Percentiles rank a stretch among this genome's conserved stretches.
Evolutionary conservation across 441 rosid species (phyloP).

Genomic region (Gossypium trilobum): DNA sequence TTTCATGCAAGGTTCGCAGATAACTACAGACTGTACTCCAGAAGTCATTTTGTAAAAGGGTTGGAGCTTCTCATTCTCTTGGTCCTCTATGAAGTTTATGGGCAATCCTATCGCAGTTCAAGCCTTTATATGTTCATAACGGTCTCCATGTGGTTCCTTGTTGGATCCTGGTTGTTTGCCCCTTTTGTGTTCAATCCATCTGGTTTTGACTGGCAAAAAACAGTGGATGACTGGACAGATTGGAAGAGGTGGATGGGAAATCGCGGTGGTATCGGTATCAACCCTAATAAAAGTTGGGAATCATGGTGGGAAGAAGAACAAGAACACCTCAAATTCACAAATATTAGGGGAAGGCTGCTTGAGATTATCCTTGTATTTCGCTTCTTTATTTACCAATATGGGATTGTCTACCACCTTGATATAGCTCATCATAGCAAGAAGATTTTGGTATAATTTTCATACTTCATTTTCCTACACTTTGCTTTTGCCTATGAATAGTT

Average conservation of each 20-base stretch:
- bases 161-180: conserved; percentile 88
- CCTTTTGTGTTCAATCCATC: conserved; percentile 93
- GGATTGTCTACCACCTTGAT: conserved; percentile 88
- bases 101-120: conserved; percentile 65
- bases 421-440: conserved; percentile 55
- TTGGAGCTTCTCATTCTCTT: conserved; percentile 63
- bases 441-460: conserved; percentile 39
- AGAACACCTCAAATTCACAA: conserved; percentile 65
- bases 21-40: conserved; percentile 77
- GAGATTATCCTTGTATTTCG: conserved; percentile 71
- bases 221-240: conserved; percentile 92
- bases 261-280: conserved; percentile 88
- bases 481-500: conserved; percentile 5
- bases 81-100: conserved; percentile 59
- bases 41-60: conserved; percentile 95
- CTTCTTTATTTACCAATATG: conserved; percentile 82
- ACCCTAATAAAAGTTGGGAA: conserved; percentile 73
- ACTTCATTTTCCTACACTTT: not conserved
- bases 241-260: conserved; percentile 98
- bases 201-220: conserved; percentile 96
- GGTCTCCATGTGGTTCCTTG: conserved; percentile 86
- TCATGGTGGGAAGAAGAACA: conserved; percentile 96
- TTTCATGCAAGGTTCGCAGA: conserved; percentile 84
- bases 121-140: conserved; percentile 59
- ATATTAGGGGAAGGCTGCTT: conserved; percentile 55